Base-by-base conservation (phyloP, 23 red algal species). In the Gracilaria gracilis region DNA sequence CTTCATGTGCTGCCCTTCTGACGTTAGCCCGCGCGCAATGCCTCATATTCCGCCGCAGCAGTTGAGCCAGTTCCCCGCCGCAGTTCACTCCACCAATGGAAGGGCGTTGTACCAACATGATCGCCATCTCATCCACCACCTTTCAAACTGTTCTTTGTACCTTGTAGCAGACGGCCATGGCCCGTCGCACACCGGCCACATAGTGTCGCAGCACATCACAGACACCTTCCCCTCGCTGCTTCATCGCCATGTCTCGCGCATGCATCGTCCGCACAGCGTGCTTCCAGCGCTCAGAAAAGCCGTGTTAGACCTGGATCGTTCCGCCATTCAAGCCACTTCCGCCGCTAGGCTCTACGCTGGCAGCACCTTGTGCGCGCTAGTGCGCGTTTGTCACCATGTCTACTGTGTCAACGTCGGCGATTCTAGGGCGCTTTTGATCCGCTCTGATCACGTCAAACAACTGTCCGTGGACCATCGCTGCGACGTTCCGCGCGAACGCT, bases 81-180 rank as follows among this genome's bases (percentile, higher is more conserved):
- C 38, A 20, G 49, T n/a, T 47, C 20, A 80, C 54, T 65, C 87
- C 57, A 79, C 57, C 57, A 33, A 49, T 35, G 87, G 87, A 44
- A n/a, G 55, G 25, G 35, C 71, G 2, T 16, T 57, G 5, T 80
- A 90, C 46, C 87, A 90, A 57, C 87, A 90, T 33, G 87, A 90
- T 38, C 87, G 75, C 31, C 57, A 81, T 37, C 71, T 90, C 57
- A 78, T 81, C 9, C 87, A 80, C 53, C 57, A 90, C 70, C 16
- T n/a, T 16, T n/a, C 54, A 15, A 67, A 71, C 64, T 36, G 40
- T 14, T 49, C 74, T 0, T 21, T 90, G 19, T 66, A 62, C 44
- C 35, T 53, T 50, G 76, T 90, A 15, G 87, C 87, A 9, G 87
- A 79, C 57, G 87, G 87, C 15, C 87, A 90, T 62, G 87, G 87